Percentiles rank a stretch among this genome's conserved stretches.
These are phyloP conservation scores for Globisporangium solare DNA, from an alignment of 352 stramenopile genomes.

Conservation along the genomic window DNA sequence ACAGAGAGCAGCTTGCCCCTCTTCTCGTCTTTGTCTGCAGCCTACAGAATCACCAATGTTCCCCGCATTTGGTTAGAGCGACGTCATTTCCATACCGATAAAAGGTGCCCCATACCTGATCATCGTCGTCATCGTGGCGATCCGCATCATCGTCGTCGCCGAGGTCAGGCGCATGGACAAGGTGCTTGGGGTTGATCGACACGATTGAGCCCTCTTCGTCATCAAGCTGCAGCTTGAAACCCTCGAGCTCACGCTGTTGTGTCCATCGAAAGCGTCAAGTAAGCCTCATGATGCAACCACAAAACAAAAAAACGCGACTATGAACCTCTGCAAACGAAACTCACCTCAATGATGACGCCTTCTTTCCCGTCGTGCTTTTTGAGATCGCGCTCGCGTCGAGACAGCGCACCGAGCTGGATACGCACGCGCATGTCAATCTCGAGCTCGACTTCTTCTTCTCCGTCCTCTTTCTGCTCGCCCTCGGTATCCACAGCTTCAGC, in stretches of 20 bases:
- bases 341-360: slow-evolving; percentile 54
- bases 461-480: slow-evolving; percentile 44
- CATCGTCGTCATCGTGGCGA: slow-evolving; percentile 22
- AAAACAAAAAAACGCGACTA: neutral
- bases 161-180: slow-evolving; percentile 28
- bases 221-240: slow-evolving; percentile 55
- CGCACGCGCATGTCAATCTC: slow-evolving; percentile 52
- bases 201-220: slow-evolving; percentile 40
- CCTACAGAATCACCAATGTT: neutral
- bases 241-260: slow-evolving; percentile 19
- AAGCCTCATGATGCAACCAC: neutral
- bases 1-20: slow-evolving; percentile 71
- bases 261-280: neutral
- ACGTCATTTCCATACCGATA: neutral
- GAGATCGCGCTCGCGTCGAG: slow-evolving; percentile 48
- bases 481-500: slow-evolving; percentile 24
- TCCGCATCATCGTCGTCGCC: slow-evolving; percentile 32
- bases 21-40: slow-evolving; percentile 19
- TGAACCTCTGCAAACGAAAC: slow-evolving; percentile 9
- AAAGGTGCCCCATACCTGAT: slow-evolving; percentile 13
- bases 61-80: neutral
- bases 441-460: slow-evolving; percentile 30
- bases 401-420: slow-evolving; percentile 41
- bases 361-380: slow-evolving; percentile 72
- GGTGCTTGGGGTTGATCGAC: slow-evolving; percentile 50